A percentile compares a stretch with the other conserved stretches of the same genome.
Conservation (phyloP, 108 stramenopile species). For the Discostella pseudostelligera region DNA sequence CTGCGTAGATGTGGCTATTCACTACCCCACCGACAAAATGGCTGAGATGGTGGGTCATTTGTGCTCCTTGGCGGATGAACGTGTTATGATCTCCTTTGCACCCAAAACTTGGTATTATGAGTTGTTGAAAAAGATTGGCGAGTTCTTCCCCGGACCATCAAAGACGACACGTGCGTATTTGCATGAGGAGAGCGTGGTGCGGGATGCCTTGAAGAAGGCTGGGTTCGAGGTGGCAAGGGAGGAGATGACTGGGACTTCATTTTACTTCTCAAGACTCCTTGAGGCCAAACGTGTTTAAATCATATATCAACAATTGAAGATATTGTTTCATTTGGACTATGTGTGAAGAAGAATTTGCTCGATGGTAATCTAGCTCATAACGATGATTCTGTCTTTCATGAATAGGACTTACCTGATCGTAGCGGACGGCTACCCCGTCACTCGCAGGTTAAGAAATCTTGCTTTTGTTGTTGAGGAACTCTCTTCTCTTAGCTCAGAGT, state of each 20-base stretch:
- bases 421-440: too few species aligned
- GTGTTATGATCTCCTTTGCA: slow-evolving; percentile 93
- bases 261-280: slow-evolving; percentile 94
- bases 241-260: slow-evolving; percentile 96
- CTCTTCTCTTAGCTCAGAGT: too few species aligned
- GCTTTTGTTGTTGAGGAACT: too few species aligned
- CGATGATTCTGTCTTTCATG: too few species aligned
- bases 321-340: slow-evolving; percentile 6
- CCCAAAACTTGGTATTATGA: slow-evolving; percentile 96
- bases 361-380: too few species aligned
- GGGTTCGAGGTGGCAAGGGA: slow-evolving; percentile 88
- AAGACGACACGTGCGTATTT: slow-evolving; percentile 96
- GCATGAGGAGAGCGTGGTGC: slow-evolving; percentile 89
- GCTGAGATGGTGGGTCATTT: slow-evolving; percentile 88
- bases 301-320: neutral
- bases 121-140: slow-evolving; percentile 92
- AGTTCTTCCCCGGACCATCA: slow-evolving; percentile 94
- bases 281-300: slow-evolving; percentile 83
- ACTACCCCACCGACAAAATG: slow-evolving; percentile 97
- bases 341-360: too few species aligned
- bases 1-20: slow-evolving; percentile 97
- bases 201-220: slow-evolving; percentile 69
- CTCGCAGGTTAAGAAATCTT: too few species aligned
- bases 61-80: slow-evolving; percentile 78
- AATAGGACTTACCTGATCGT: too few species aligned